A percentile compares a stretch with the other conserved stretches of the same genome.
Conservation (phyloP, 2,329 filamentous ascomycete species). For the Colletotrichum noveboracense region DNA sequence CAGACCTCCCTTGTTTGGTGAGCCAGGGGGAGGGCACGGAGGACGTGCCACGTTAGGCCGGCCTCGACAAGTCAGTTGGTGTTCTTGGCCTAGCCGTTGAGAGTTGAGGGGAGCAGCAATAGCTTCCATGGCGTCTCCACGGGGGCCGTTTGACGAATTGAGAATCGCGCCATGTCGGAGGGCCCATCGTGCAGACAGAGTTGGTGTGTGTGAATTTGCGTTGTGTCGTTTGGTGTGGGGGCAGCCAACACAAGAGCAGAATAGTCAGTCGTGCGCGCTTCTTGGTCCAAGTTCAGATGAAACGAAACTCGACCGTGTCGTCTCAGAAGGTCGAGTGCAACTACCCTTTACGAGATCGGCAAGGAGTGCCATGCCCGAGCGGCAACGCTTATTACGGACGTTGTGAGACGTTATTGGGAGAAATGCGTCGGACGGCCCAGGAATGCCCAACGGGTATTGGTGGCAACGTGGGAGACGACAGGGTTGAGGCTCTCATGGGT, state of each 20-base stretch:
- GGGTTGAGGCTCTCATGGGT: slow-evolving; percentile 9
- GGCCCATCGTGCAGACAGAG: neutral
- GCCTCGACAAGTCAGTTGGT: neutral
- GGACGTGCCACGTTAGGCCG: neutral
- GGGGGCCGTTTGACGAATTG: neutral
- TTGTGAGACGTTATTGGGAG: neutral
- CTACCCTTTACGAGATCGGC: neutral
- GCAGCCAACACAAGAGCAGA: neutral
- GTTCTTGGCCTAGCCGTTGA: neutral
- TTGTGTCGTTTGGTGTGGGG: neutral
- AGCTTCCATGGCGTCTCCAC: neutral
- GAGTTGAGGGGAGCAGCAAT: slow-evolving; percentile 1
- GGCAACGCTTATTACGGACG: neutral
- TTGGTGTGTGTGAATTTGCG: neutral
- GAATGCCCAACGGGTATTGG: neutral
- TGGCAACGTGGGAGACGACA: neutral
- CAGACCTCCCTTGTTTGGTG: neutral
- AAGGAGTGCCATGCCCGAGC: slow-evolving; percentile 5
- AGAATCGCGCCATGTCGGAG: neutral
- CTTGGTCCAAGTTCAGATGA: slow-evolving; percentile 7
- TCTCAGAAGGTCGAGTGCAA: slow-evolving; percentile 2
- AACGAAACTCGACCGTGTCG: slow-evolving; percentile 15
- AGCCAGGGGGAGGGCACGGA: neutral
- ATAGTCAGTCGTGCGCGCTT: neutral
- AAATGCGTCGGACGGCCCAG: neutral